These are phyloP conservation scores for Termitomyces sp. DNA, from an alignment of 768 basidiomycete genomes.

Conservation along the genomic window DNA sequence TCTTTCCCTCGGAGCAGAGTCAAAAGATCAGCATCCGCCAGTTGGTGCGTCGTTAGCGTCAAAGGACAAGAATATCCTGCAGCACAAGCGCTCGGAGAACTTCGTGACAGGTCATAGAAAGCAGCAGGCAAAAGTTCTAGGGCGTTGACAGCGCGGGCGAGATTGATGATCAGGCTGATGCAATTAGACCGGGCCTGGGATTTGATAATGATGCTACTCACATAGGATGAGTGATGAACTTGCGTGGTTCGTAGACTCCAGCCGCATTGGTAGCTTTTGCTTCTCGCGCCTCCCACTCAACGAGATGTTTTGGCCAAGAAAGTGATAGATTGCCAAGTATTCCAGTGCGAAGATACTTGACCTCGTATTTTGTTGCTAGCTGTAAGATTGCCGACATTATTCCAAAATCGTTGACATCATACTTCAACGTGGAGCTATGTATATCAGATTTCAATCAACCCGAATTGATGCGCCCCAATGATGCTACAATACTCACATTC, in stretches of 20 bases:
- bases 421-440: slow-evolving; percentile 39
- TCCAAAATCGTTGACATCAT: slow-evolving; percentile 47
- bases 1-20: slow-evolving; percentile 65
- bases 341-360: slow-evolving; percentile 52
- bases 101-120: slow-evolving; percentile 77
- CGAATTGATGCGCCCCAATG: slow-evolving; percentile 4
- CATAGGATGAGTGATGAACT: slow-evolving; percentile 63
- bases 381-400: slow-evolving; percentile 52
- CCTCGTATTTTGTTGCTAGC: slow-evolving; percentile 59
- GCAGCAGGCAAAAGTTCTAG: slow-evolving; percentile 65
- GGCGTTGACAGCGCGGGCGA: slow-evolving; percentile 53
- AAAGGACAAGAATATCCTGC: slow-evolving; percentile 40
- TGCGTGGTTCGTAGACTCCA: slow-evolving; percentile 54
- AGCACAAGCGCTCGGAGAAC: slow-evolving; percentile 55
- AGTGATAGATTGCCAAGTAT: slow-evolving; percentile 46
- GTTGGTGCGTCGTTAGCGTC: slow-evolving; percentile 30
- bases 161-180: slow-evolving; percentile 57
- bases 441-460: slow-evolving; percentile 13
- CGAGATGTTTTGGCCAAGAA: slow-evolving; percentile 59
- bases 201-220: slow-evolving; percentile 32
- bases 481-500: slow-evolving; percentile 44
- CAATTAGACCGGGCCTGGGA: slow-evolving; percentile 6
- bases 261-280: slow-evolving; percentile 42
- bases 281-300: slow-evolving; percentile 66
- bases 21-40: slow-evolving; percentile 52